Percentiles rank a stretch among this genome's conserved stretches.
phyloP scores from a whole-genome alignment of 192 early-diverging fungal species.

The Podila epigama region DNA sequence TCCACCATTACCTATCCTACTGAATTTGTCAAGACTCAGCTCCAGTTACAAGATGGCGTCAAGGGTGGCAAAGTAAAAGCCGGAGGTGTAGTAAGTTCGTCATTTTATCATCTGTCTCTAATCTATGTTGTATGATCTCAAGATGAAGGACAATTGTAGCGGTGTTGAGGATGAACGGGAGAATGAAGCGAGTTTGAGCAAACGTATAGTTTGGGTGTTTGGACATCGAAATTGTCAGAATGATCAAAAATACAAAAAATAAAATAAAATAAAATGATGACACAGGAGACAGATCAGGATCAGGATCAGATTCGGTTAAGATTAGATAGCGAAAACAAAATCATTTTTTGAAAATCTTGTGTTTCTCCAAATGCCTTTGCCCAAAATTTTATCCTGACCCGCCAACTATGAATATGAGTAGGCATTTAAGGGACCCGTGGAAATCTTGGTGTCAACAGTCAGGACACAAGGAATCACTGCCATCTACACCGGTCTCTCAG shows the following conservation, averaged over 20 bases:
- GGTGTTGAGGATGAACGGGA: too few relatives aligned
- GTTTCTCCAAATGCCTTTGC: background rate
- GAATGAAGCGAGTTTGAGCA: too few relatives aligned
- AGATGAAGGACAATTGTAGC: too few relatives aligned
- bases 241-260: too few relatives aligned
- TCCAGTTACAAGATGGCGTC: conserved; percentile 82
- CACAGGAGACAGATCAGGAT: too few relatives aligned
- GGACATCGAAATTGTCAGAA: too few relatives aligned
- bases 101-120: background rate
- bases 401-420: conserved; percentile 6
- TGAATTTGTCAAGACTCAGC: conserved; percentile 94
- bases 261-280: background rate
- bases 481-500: conserved; percentile 88
- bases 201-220: too few relatives aligned
- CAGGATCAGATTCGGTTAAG: background rate
- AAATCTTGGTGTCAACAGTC: conserved; percentile 78
- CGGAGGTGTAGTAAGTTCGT: conserved; percentile 32
- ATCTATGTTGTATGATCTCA: too few relatives aligned
- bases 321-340: background rate
- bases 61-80: conserved; percentile 34
- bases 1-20: conserved; percentile 93
- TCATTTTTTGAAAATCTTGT: background rate
- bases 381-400: background rate
- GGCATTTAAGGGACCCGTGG: conserved; percentile 80
- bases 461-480: conserved; percentile 74